These are phyloP conservation scores for Emergomyces pasteurianus DNA, from an alignment of 2,329 filamentous ascomycete species.

Conservation along the genomic window DNA sequence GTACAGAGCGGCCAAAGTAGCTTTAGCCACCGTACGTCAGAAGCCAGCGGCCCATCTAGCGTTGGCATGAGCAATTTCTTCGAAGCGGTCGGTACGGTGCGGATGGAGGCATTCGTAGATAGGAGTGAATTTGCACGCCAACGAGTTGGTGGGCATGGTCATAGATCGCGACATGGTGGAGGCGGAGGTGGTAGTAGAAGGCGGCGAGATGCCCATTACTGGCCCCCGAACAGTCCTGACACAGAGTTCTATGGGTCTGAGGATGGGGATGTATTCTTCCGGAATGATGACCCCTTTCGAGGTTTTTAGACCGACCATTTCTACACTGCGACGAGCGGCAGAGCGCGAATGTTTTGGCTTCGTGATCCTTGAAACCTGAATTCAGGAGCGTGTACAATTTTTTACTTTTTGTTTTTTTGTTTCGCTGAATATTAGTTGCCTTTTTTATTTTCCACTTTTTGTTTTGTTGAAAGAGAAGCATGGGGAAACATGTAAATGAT, in stretches of 20 bases:
- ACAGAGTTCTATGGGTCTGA: slow-evolving; percentile 25
- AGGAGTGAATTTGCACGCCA: slow-evolving; percentile 26
- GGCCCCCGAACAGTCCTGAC: slow-evolving; percentile 23
- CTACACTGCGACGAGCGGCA: neutral
- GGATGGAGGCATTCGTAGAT: slow-evolving; percentile 94
- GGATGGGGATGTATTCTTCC: slow-evolving; percentile 28
- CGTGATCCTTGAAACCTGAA: neutral
- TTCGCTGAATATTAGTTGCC: neutral
- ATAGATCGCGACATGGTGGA: slow-evolving; percentile 13
- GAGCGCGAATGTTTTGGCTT: neutral
- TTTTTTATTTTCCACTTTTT: neutral
- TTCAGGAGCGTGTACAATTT: neutral
- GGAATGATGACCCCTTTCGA: slow-evolving; percentile 35
- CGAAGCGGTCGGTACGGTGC: slow-evolving; percentile 77
- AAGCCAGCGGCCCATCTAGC: slow-evolving; percentile 38
- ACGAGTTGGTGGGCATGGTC: neutral
- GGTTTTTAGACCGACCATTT: slow-evolving; percentile 27
- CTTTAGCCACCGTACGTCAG: slow-evolving; percentile 41
- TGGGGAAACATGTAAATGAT: neutral
- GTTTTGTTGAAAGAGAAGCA: neutral
- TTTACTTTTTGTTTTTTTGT: too few species aligned
- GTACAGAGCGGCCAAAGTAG: slow-evolving; percentile 28
- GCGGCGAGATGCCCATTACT: slow-evolving; percentile 22
- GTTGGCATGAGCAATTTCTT: slow-evolving; percentile 52
- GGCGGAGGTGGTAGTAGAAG: slow-evolving; percentile 7